A percentile compares a stretch with the other conserved stretches of the same genome.
Evolutionary conservation across 768 basidiomycete genomes (phyloP).

Genomic region (Boletus tylopilopsis): DNA sequence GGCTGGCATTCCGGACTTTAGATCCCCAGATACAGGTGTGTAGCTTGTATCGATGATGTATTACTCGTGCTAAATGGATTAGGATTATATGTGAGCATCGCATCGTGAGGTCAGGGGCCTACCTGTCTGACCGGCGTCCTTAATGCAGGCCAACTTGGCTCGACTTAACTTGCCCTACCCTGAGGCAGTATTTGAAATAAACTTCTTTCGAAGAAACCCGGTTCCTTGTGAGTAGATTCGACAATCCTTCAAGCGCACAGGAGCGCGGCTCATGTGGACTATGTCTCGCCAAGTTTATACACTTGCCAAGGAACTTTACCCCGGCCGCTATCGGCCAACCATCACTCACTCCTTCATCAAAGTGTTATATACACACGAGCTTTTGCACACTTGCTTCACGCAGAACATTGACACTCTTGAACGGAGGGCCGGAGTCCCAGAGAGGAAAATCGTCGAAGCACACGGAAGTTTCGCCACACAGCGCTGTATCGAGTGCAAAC

Average conservation of each 20-base stretch:
- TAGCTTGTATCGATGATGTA: not conserved
- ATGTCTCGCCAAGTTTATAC: slow-evolving; percentile 61
- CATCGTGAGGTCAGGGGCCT: not conserved
- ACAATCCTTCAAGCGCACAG: not conserved
- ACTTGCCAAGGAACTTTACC: slow-evolving; percentile 90
- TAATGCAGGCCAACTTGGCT: slow-evolving; percentile 65
- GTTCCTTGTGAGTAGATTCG: slow-evolving; percentile 61
- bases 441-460: slow-evolving; percentile 80
- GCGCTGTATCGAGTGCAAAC: slow-evolving; percentile 72
- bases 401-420: slow-evolving; percentile 96
- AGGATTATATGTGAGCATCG: slow-evolving; percentile 31
- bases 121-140: not conserved
- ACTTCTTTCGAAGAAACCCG: slow-evolving; percentile 78
- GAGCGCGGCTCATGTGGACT: not conserved
- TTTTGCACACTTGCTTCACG: slow-evolving; percentile 78
- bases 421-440: slow-evolving; percentile 73
- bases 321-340: slow-evolving; percentile 86
- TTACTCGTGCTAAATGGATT: not conserved
- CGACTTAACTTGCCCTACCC: slow-evolving; percentile 82
- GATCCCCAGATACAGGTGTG: slow-evolving; percentile 80
- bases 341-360: slow-evolving; percentile 86
- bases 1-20: slow-evolving; percentile 87
- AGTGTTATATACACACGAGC: slow-evolving; percentile 63
- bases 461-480: slow-evolving; percentile 94
- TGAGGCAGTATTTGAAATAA: slow-evolving; percentile 93